Percentiles rank a stretch among this genome's conserved stretches.
phyloP scores from a whole-genome alignment of 441 rosid species.

The Erysimum pusillum region DNA sequence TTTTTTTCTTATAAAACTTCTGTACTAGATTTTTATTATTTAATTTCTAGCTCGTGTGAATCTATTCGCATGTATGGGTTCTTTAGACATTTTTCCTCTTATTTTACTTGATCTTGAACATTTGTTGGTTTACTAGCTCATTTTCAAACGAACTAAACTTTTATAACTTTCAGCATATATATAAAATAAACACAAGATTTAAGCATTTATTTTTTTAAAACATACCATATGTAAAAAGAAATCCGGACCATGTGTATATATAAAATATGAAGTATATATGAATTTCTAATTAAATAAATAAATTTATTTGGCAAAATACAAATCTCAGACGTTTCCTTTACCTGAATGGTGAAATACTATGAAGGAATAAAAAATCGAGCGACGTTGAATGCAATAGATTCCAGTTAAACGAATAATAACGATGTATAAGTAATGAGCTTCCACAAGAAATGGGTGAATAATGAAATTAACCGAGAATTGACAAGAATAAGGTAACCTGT shows the following conservation, averaged over 20 bases:
- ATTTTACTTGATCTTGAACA: background rate
- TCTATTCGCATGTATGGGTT: background rate
- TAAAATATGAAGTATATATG: too few relatives aligned
- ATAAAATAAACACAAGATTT: background rate
- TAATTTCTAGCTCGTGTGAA: background rate
- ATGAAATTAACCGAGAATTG: background rate
- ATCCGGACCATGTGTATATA: too few relatives aligned
- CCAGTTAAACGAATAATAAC: background rate
- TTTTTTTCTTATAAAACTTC: background rate
- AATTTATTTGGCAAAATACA: too few relatives aligned
- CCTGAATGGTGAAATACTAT: background rate
- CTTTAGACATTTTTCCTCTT: background rate
- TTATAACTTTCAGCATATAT: background rate
- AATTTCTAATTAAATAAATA: too few relatives aligned
- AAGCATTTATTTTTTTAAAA: background rate
- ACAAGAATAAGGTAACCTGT: conserved; percentile 8
- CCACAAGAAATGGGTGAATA: background rate
- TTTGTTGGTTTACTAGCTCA: background rate
- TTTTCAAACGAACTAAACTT: background rate
- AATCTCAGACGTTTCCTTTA: background rate
- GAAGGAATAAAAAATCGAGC: background rate
- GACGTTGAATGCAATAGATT: background rate
- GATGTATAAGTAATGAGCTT: background rate
- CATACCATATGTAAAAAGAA: background rate
- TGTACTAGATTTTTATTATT: conserved; percentile 18